Evolutionary conservation across 768 basidiomycete genomes (phyloP).

Genomic region (Omphalotus guepiniiformis): DNA sequence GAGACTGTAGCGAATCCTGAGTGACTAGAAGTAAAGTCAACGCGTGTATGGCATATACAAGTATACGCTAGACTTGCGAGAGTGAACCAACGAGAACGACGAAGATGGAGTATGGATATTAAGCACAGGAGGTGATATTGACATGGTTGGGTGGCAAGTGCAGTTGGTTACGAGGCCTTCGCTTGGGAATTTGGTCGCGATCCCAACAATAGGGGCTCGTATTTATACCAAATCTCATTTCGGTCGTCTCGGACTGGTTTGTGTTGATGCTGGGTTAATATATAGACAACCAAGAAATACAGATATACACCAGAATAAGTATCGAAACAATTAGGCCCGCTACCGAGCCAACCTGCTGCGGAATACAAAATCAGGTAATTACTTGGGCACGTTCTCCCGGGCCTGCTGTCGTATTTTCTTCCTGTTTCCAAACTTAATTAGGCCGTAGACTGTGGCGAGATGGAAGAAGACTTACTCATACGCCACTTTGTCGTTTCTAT

Average conservation of each 20-base stretch:
- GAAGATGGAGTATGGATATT: constrained; percentile 74
- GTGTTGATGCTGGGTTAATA: not conserved
- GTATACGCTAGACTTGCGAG: constrained; percentile 44
- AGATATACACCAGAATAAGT: constrained; percentile 9
- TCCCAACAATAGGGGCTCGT: too few relatives aligned
- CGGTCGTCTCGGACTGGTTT: too few relatives aligned
- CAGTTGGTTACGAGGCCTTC: too few relatives aligned
- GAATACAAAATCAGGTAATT: constrained; percentile 14
- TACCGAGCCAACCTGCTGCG: not conserved
- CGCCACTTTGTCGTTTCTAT: constrained; percentile 87
- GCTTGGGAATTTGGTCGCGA: too few relatives aligned
- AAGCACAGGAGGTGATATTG: constrained; percentile 43
- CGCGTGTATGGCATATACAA: not conserved
- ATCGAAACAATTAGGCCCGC: constrained; percentile 10
- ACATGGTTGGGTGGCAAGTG: constrained; percentile 22
- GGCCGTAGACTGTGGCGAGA: not conserved
- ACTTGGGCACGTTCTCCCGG: constrained; percentile 87
- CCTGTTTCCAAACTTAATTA: too few relatives aligned
- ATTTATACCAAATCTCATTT: not conserved
- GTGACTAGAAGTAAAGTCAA: constrained; percentile 42
- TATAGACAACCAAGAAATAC: constrained; percentile 1
- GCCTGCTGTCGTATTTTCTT: constrained; percentile 83
- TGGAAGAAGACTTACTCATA: constrained; percentile 68
- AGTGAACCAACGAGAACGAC: constrained; percentile 74
- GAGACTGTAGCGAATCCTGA: constrained; percentile 57